These are phyloP conservation scores for Fusarium chlamydosporum DNA, from an alignment of 2,329 filamentous ascomycete genomes.

Conservation along the genomic window DNA sequence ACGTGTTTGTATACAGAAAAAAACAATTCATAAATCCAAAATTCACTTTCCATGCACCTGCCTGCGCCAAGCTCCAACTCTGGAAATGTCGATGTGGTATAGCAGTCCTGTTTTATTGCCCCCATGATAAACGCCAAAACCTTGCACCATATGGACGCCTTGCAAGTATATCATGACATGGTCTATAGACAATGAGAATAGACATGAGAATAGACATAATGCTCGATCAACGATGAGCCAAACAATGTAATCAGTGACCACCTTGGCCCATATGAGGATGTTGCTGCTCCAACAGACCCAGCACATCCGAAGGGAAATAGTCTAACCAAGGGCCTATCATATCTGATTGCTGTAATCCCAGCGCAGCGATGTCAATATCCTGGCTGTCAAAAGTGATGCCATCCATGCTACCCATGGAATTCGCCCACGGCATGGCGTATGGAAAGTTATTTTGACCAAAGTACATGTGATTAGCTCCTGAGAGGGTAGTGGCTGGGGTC, in stretches of 20 bases:
- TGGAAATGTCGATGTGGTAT: slow-evolving; percentile 27
- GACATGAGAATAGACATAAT: slow-evolving; percentile 3
- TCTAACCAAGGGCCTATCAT: slow-evolving; percentile 81
- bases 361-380: slow-evolving; percentile 79
- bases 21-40: slow-evolving; percentile 10
- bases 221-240: slow-evolving; percentile 5
- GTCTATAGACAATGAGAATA: slow-evolving; percentile 3
- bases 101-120: slow-evolving; percentile 31
- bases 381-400: slow-evolving; percentile 81
- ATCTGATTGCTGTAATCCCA: slow-evolving; percentile 71
- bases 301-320: slow-evolving; percentile 76
- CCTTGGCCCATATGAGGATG: slow-evolving; percentile 48
- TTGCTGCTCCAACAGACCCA: slow-evolving; percentile 67
- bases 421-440: slow-evolving; percentile 53
- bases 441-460: slow-evolving; percentile 49
- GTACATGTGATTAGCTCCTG: slow-evolving; percentile 47
- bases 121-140: slow-evolving; percentile 32
- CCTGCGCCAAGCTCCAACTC: slow-evolving; percentile 31
- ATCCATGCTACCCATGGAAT: slow-evolving; percentile 57
- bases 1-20: neutral
- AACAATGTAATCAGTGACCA: slow-evolving; percentile 29
- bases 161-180: slow-evolving; percentile 15
- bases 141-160: slow-evolving; percentile 22
- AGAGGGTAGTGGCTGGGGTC: slow-evolving; percentile 29
- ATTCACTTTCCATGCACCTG: slow-evolving; percentile 10